Percentiles rank a stretch among this genome's conserved stretches.
Evolutionary conservation across 495 filamentous ascomycete species (phyloP).

Genomic region (Amphirosellinia nigrospora): DNA sequence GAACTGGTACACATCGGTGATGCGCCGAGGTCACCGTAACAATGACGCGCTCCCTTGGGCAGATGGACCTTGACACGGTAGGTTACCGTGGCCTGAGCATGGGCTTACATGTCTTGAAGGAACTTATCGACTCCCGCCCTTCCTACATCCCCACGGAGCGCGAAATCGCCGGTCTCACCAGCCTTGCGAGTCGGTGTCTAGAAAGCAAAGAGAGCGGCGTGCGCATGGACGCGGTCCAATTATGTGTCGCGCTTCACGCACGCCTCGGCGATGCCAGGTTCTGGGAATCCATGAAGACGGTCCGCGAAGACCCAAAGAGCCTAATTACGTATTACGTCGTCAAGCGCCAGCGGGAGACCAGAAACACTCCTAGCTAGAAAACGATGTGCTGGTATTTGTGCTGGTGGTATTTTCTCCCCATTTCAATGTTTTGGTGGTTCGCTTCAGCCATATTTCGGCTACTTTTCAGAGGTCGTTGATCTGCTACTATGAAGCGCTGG

Average conservation of each 20-base stretch:
- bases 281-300: constrained; percentile 66
- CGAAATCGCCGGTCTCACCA: constrained; percentile 56
- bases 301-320: constrained; percentile 72
- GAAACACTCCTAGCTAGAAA: constrained; percentile 22
- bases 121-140: constrained; percentile 53
- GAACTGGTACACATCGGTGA: constrained; percentile 59
- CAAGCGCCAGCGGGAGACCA: constrained; percentile 60
- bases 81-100: constrained; percentile 58
- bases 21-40: constrained; percentile 53
- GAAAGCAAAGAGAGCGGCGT: constrained; percentile 78
- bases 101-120: constrained; percentile 65
- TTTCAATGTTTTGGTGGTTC: constrained; percentile 19
- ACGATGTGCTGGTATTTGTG: constrained; percentile 17
- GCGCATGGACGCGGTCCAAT: constrained; percentile 74
- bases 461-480: background rate
- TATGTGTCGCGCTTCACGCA: constrained; percentile 76
- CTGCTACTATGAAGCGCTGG: background rate
- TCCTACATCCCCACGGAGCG: constrained; percentile 48
- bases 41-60: constrained; percentile 49
- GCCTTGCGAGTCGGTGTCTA: constrained; percentile 65
- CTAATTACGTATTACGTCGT: constrained; percentile 85
- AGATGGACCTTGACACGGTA: constrained; percentile 43
- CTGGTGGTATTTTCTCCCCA: constrained; percentile 15
- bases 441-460: background rate
- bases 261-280: constrained; percentile 69